Percentiles rank a stretch among this genome's conserved stretches.
Conservation (phyloP, 2,329 filamentous ascomycete genomes). For the Raffaelea arxii region DNA sequence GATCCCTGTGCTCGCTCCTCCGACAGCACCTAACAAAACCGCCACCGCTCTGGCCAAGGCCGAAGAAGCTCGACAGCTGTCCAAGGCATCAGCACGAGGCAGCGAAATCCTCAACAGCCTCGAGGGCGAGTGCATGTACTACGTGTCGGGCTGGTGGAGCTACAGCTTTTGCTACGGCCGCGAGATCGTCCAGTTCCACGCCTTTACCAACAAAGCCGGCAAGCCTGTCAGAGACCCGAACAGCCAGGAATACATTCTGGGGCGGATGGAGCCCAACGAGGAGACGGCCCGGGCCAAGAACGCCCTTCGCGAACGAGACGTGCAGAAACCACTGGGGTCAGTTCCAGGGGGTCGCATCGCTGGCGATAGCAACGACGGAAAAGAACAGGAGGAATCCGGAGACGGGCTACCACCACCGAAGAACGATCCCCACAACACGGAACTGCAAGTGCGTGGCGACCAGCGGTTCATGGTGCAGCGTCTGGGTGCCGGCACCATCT, state of each 20-base stretch:
- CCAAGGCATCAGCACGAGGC: constrained; percentile 64
- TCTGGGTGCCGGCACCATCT: constrained; percentile 68
- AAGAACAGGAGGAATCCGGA: constrained; percentile 2
- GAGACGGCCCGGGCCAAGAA: not conserved
- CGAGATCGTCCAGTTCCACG: constrained; percentile 85
- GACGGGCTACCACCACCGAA: too few relatives aligned
- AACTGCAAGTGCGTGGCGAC: constrained; percentile 73
- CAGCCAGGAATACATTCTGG: constrained; percentile 69
- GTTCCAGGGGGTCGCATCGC: not conserved
- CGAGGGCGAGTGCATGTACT: constrained; percentile 72
- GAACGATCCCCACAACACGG: constrained; percentile 37
- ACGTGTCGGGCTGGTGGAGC: constrained; percentile 84
- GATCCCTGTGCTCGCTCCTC: constrained; percentile 59
- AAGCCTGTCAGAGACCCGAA: constrained; percentile 69
- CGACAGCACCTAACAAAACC: constrained; percentile 49
- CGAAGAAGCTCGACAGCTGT: constrained; percentile 72
- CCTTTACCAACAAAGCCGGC: constrained; percentile 60
- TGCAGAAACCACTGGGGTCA: constrained; percentile 11
- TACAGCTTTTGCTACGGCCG: constrained; percentile 90
- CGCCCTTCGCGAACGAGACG: constrained; percentile 9
- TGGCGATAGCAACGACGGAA: not conserved
- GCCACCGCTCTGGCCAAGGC: constrained; percentile 58
- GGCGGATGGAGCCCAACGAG: constrained; percentile 35
- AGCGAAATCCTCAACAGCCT: constrained; percentile 73
- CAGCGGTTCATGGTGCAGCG: constrained; percentile 79